Base-by-base conservation (phyloP, 805 yeast genomes). In the Clavispora santaluciae region DNA sequence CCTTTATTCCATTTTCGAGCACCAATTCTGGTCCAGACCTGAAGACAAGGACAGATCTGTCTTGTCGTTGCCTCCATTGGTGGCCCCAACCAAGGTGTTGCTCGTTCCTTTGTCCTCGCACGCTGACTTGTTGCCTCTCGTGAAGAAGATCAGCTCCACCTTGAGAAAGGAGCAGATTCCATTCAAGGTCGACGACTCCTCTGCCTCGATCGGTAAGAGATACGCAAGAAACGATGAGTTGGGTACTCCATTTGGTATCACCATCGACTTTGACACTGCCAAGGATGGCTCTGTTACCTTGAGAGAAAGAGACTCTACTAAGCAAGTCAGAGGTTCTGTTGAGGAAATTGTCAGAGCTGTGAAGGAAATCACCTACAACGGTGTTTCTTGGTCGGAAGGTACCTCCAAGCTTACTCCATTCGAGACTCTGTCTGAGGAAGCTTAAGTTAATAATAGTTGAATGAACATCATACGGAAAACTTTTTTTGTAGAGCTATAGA, bases 231-330 rank as follows among this genome's bases (percentile, higher is more conserved):
- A 91, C 66, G 99, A 91, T 68, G 99, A 91, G 73, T 77, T 91
- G 60, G 99, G 99, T 67, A 93, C 98, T 40, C 99, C 99, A 55
- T 93, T 93, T 63, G 99, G 99, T 64, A 80, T 91, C 67, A 91
- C 99, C 50, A 85, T 91, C 55, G 99, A 91, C 67, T 91, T 93
- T 65, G 97, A 91, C 50, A 83, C 95, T 40, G 78, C 86, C 48
- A 78, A 83, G 61, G 97, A 91, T 61, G 78, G 79, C 38, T 82
- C 96, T 11, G 86, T 91, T 51, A 91, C 99, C 25, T 75, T 91
- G 60, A 87, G 99, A 76, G 98, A 91, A 69, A 86, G 99, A 75
- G 99, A 91, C 66, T 77, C 95, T 42, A 93, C 98, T 25, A 84
- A 81, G 63, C 99, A 91, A 75, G 96, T 90, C 37, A 87, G 99